Conservation (phyloP, 2,329 filamentous ascomycete species). For the Talaromyces sp. region DNA sequence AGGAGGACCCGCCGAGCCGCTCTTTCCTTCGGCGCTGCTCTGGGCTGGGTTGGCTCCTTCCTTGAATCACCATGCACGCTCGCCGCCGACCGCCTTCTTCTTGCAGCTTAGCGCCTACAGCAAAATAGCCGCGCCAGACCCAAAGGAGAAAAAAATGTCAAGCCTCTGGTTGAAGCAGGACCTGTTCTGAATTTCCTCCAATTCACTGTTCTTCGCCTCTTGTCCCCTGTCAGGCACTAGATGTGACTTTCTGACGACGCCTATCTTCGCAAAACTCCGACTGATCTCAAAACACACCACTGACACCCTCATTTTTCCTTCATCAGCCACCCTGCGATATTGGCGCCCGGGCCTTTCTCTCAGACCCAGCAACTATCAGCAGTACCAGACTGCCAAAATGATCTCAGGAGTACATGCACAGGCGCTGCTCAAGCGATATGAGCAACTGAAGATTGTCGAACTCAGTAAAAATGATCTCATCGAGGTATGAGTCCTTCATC, state of each 20-base stretch:
- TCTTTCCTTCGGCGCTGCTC: constrained; percentile 3
- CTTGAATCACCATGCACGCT: not conserved
- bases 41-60: not conserved
- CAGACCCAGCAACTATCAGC: constrained; percentile 10
- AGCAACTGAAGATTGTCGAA: constrained; percentile 43
- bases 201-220: constrained; percentile 2
- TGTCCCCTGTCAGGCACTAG: constrained; percentile 5
- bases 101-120: not conserved
- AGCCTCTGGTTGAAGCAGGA: constrained; percentile 10
- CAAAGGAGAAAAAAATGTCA: constrained; percentile 19
- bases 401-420: constrained; percentile 32
- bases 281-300: not conserved
- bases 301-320: constrained; percentile 5
- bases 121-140: constrained; percentile 11
- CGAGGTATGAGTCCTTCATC: constrained; percentile 35
- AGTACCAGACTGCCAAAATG: constrained; percentile 7
- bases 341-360: constrained; percentile 13
- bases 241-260: constrained; percentile 4
- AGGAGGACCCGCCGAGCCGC: not conserved
- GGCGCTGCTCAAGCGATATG: constrained; percentile 43
- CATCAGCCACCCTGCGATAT: constrained; percentile 7
- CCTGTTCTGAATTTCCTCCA: constrained; percentile 7
- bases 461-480: constrained; percentile 49
- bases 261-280: not conserved
- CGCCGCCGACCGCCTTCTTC: constrained; percentile 12